phyloP scores from a whole-genome alignment of 768 basidiomycete genomes.

The Auriscalpium orientale region DNA sequence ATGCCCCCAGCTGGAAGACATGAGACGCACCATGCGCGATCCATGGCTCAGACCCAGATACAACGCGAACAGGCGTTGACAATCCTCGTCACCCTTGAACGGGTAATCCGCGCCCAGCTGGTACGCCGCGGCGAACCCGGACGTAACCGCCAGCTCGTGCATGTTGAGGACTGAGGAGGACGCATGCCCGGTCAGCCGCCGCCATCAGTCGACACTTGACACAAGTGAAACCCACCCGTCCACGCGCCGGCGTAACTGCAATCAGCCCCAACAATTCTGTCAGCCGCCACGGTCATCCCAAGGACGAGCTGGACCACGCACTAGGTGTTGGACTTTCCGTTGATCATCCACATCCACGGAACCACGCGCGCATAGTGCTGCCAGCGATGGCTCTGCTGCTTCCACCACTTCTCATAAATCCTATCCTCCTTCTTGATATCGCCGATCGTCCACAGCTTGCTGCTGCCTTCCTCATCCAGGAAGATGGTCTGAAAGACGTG shows the following conservation, averaged over 20 bases:
- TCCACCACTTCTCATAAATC: conserved; percentile 44
- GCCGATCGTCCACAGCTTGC: conserved; percentile 33
- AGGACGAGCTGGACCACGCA: conserved; percentile 4
- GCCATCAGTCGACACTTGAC: too few species aligned
- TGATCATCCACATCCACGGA: conserved; percentile 33
- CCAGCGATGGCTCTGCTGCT: conserved; percentile 46
- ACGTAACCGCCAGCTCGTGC: conserved; percentile 31
- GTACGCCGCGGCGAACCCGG: conserved; percentile 36
- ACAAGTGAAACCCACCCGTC: conserved; percentile 18
- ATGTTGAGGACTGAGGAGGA: conserved; percentile 22
- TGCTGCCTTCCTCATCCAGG: conserved; percentile 34
- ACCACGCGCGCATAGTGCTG: conserved; percentile 33
- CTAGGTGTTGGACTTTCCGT: conserved; percentile 29
- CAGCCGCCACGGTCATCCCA: background rate
- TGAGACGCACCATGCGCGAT: conserved; percentile 17
- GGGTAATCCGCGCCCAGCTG: conserved; percentile 25
- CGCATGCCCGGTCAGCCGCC: too few species aligned
- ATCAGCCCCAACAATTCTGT: background rate
- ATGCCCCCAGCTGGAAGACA: background rate
- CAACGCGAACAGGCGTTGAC: conserved; percentile 22
- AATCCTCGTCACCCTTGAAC: conserved; percentile 24
- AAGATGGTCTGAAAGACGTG: conserved; percentile 49
- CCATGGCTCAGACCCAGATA: conserved; percentile 23
- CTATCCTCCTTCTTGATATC: conserved; percentile 32
- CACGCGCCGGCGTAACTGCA: conserved; percentile 25